Conservation (phyloP, 257 asterid genomes). For the Lavandula angustifolia region DNA sequence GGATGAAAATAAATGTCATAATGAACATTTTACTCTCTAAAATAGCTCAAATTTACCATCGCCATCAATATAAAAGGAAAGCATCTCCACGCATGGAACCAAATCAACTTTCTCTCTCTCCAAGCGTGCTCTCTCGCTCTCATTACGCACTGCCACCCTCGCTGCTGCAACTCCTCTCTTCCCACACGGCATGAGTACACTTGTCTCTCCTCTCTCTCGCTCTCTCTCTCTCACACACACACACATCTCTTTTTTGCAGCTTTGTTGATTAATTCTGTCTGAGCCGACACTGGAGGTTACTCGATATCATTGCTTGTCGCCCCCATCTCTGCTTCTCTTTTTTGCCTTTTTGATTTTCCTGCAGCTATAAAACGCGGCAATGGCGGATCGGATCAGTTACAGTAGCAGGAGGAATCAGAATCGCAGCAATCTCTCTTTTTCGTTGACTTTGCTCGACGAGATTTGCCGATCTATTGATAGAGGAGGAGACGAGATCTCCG, state of each 20-base stretch:
- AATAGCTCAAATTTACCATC: conserved; percentile 3
- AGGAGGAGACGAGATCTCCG: conserved; percentile 19
- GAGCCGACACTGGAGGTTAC: conserved; percentile 46
- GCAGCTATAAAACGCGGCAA: conserved; percentile 21
- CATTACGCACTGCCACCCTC: conserved; percentile 27
- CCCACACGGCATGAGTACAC: conserved; percentile 24
- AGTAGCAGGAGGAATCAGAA: conserved; percentile 23
- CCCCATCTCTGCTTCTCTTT: too few species aligned
- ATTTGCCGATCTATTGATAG: conserved; percentile 61
- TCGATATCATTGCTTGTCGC: conserved; percentile 34
- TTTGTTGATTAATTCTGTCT: conserved; percentile 38
- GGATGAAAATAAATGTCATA: too few species aligned
- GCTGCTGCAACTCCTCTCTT: conserved; percentile 1
- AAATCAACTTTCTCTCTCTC: conserved; percentile 14
- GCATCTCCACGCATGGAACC: conserved; percentile 11
- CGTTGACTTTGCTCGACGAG: conserved; percentile 62
- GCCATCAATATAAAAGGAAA: conserved; percentile 24
- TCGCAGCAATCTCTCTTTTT: conserved; percentile 47
- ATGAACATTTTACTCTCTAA: background rate
- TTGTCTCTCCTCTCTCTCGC: conserved; percentile 24
- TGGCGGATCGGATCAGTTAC: conserved; percentile 33
- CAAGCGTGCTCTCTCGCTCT: conserved; percentile 34
- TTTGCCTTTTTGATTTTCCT: background rate
- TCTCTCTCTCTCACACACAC: background rate
- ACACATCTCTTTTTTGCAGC: conserved; percentile 27